These are phyloP conservation scores for Ensete glaucum DNA, from an alignment of 176 grass and related monocot species.

Conservation along the genomic window DNA sequence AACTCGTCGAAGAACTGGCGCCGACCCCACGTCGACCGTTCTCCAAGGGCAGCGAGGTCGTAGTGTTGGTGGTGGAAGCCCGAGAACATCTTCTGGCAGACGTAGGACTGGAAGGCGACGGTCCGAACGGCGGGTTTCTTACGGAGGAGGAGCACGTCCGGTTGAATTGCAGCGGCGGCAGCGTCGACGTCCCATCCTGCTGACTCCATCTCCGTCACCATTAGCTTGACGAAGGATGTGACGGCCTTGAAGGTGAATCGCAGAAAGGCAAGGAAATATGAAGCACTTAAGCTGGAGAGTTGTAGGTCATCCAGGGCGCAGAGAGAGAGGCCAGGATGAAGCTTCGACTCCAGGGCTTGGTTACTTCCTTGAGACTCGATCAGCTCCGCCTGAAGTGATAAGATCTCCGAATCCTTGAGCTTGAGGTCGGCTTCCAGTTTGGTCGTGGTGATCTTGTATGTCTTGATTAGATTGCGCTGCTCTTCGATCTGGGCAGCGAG, in stretches of 20 bases:
- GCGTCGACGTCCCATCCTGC: slow-evolving; percentile 58
- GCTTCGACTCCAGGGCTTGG: slow-evolving; percentile 44
- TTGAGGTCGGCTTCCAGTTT: slow-evolving; percentile 65
- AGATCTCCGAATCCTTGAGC: slow-evolving; percentile 34
- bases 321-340: slow-evolving; percentile 69
- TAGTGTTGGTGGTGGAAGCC: slow-evolving; percentile 68
- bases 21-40: slow-evolving; percentile 53
- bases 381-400: slow-evolving; percentile 20
- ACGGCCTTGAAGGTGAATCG: slow-evolving; percentile 68
- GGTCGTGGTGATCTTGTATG: slow-evolving; percentile 68
- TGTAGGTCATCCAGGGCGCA: slow-evolving; percentile 70
- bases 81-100: slow-evolving; percentile 84
- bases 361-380: slow-evolving; percentile 35
- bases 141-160: slow-evolving; percentile 34
- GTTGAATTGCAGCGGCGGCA: slow-evolving; percentile 50
- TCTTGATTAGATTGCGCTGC: slow-evolving; percentile 68
- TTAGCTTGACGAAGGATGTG: slow-evolving; percentile 57
- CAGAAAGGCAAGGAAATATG: slow-evolving; percentile 73
- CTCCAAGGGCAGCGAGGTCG: slow-evolving; percentile 59
- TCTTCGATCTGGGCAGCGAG: slow-evolving; percentile 67
- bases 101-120: slow-evolving; percentile 81
- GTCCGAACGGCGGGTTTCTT: slow-evolving; percentile 19
- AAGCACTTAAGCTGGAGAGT: slow-evolving; percentile 66
- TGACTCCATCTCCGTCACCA: slow-evolving; percentile 59
- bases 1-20: slow-evolving; percentile 86